Percentiles rank a stretch among this genome's conserved stretches.
These are phyloP conservation scores for Gardenia jasminoides DNA, from an alignment of 257 asterid genomes.

Conservation along the genomic window DNA sequence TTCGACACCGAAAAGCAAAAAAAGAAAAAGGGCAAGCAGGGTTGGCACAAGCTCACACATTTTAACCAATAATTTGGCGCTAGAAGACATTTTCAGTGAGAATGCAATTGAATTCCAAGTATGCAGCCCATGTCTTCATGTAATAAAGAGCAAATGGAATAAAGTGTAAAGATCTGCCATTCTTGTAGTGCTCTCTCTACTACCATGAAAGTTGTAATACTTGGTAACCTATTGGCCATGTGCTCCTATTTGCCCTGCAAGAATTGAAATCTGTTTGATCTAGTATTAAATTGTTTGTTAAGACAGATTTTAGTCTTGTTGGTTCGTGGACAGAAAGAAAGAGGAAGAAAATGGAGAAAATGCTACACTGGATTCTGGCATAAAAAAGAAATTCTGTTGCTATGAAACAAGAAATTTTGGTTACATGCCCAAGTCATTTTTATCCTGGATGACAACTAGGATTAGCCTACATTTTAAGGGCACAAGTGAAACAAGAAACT, in stretches of 20 bases:
- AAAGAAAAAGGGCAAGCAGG: background rate
- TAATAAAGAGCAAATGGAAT: background rate
- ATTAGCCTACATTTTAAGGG: too few relatives aligned
- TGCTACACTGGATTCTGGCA: too few relatives aligned
- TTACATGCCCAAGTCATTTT: too few relatives aligned
- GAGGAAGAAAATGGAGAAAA: too few relatives aligned
- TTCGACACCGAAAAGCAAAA: background rate
- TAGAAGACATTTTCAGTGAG: background rate
- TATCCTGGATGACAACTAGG: too few relatives aligned
- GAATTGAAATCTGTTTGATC: too few relatives aligned
- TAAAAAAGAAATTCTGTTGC: too few relatives aligned
- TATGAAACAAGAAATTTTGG: too few relatives aligned
- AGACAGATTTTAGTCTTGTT: too few relatives aligned
- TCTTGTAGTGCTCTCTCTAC: background rate
- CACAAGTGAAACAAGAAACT: too few relatives aligned
- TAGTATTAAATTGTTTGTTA: too few relatives aligned
- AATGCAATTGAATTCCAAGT: background rate
- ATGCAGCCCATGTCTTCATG: background rate
- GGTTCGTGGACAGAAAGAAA: too few relatives aligned
- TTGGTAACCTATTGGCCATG: background rate
- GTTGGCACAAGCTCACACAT: background rate
- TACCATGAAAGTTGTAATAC: background rate
- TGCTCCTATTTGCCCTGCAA: background rate
- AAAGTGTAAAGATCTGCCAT: background rate
- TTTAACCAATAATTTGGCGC: background rate